phyloP scores from a whole-genome alignment of 495 filamentous ascomycete genomes.

The Talaromyces ruber region DNA sequence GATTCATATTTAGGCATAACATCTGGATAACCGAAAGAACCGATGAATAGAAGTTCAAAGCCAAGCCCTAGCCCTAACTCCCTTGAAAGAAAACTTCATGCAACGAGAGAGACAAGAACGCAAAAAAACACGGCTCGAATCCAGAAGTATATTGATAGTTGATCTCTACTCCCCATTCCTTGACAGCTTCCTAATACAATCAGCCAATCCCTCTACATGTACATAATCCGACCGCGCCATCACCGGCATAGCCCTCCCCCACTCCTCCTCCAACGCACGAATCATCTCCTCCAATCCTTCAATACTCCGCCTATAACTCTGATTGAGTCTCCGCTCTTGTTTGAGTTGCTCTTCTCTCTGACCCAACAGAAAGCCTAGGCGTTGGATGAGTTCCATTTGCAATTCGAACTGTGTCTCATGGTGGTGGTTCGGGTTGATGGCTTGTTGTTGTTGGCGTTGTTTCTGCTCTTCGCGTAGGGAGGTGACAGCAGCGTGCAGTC shows the following conservation, averaged over 20 bases:
- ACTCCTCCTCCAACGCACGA: neutral
- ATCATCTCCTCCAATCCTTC: neutral
- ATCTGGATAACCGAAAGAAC: neutral
- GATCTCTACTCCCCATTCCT: neutral
- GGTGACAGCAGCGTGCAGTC: neutral
- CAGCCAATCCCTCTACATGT: neutral
- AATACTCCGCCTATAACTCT: neutral
- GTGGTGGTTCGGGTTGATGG: neutral
- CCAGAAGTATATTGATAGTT: neutral
- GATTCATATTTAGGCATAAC: neutral
- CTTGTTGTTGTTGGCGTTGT: neutral
- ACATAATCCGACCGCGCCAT: neutral
- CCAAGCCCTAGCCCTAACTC: neutral
- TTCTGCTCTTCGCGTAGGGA: neutral
- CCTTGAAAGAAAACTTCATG: neutral
- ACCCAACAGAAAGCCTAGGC: neutral
- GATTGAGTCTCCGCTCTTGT: neutral
- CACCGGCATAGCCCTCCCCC: neutral
- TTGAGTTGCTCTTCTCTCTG: slow-evolving; percentile 2
- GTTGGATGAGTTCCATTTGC: neutral
- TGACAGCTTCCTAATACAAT: neutral
- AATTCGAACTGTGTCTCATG: neutral
- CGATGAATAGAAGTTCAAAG: neutral
- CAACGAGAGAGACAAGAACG: neutral
- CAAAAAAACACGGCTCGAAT: neutral